Evolutionary conservation across 78 protist species (phyloP).

Genomic region (Tieghemostelium lacteum): DNA sequence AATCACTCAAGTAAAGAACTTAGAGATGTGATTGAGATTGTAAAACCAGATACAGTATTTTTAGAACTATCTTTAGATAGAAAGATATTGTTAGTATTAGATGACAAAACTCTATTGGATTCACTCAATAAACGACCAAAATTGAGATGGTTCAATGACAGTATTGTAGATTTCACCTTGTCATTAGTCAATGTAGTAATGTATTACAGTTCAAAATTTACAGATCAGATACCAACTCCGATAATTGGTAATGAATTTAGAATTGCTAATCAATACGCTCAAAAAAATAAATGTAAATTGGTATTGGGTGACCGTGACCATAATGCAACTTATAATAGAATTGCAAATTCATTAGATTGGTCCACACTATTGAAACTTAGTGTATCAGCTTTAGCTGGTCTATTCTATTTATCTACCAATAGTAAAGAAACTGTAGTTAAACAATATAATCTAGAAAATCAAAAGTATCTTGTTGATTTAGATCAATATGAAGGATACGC

Average conservation of each 20-base stretch:
- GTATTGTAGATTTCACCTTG: not conserved
- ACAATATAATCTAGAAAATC: not conserved
- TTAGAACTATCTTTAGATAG: constrained; percentile 40
- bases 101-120: not conserved
- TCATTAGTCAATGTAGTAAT: not conserved
- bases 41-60: constrained; percentile 55
- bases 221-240: not conserved
- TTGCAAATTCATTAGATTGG: constrained; percentile 2
- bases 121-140: not conserved
- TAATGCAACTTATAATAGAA: constrained; percentile 17
- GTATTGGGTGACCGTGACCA: constrained; percentile 52
- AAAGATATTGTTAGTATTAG: not conserved
- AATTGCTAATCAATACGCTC: constrained; percentile 36
- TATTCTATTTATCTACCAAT: not conserved
- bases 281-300: constrained; percentile 22
- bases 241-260: constrained; percentile 44
- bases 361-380: not conserved
- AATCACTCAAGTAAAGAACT: not conserved
- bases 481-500: not conserved
- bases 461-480: not conserved
- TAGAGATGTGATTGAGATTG: constrained; percentile 1
- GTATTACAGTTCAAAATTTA: constrained; percentile 5
- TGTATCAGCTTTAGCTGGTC: not conserved
- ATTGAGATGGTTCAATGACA: constrained; percentile 14
- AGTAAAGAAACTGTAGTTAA: not conserved